Percentiles rank a stretch among this genome's conserved stretches.
Evolutionary conservation across 176 grass and related monocot species (phyloP).

Genomic region (Elymus sibiricus): DNA sequence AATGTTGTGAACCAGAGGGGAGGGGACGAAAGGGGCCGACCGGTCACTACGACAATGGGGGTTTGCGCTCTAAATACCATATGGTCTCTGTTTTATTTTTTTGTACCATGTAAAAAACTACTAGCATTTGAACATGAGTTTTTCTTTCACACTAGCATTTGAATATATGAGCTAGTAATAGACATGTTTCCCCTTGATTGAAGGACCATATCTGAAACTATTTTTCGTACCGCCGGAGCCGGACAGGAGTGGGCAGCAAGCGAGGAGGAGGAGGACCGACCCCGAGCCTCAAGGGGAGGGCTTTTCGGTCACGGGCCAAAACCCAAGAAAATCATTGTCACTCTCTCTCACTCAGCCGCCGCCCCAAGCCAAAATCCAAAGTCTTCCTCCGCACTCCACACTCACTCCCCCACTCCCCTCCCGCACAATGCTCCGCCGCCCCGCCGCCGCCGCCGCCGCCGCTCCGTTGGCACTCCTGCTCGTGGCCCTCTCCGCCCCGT

Average conservation of each 20-base stretch:
- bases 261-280: background rate
- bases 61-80: no score
- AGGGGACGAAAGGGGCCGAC: no score
- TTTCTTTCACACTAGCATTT: no score
- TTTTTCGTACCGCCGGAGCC: background rate
- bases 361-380: background rate
- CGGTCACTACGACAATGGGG: no score
- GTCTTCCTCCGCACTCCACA: background rate
- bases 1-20: no score
- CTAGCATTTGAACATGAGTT: no score
- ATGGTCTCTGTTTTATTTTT: no score
- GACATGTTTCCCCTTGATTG: no score
- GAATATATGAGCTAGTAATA: no score
- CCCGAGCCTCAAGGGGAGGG: background rate
- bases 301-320: slow-evolving; percentile 4
- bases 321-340: slow-evolving; percentile 25
- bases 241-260: no score
- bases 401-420: background rate
- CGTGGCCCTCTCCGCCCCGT: slow-evolving; percentile 20
- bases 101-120: no score
- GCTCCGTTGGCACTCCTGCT: background rate
- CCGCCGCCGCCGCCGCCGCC: background rate
- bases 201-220: background rate
- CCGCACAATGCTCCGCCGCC: slow-evolving; percentile 19
- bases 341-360: background rate